Base-by-base conservation (phyloP, 2,329 filamentous ascomycete species). In the Amesomyces nigricolor region DNA sequence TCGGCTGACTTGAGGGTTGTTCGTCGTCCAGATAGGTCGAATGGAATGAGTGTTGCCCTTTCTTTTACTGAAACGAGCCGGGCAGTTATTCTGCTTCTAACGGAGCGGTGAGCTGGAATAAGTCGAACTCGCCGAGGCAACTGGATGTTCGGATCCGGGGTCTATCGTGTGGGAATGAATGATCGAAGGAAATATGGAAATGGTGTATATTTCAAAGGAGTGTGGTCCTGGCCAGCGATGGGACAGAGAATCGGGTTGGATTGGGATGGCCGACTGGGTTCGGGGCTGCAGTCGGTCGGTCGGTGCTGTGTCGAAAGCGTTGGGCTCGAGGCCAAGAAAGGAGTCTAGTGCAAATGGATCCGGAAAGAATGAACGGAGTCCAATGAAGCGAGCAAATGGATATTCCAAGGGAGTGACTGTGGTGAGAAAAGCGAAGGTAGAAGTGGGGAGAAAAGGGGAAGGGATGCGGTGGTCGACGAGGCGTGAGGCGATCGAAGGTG, bases 331-430 rank as follows among this genome's bases (percentile, higher is more conserved):
- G 61, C 62, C 60, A 72, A 67, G 70, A 72, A 6, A 29, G 22
- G 22, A 37, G 71, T 35, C 11, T 9, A 35, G 74, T 68, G 73
- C 75, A 72, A 68, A n/a, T 69, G 70, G 51, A 72, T 71, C 70
- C 70, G 75, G 69, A 78, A 79, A 77, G 76, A 78, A 74, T 78
- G 76, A 66, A 74, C 75, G 75, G 73, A 67, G 69, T 71, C 71
- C 66, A 67, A 65, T 59, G 60, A 66, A 69, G 65, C 68, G 70
- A 70, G 64, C 65, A 70, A 71, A 64, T 65, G 64, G 62, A 52
- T 63, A 37, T 62, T 68, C 68, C 70, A 77, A 79, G 76, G 70
- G 75, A 79, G 72, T 71, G 77, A 79, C 75, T 77, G 69, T 69
- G 66, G 66, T 69, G 72, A 77, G 72, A 68, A 69, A 74, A 74